phyloP scores from a whole-genome alignment of 2,329 filamentous ascomycete genomes.

The Blumeria hordei region DNA sequence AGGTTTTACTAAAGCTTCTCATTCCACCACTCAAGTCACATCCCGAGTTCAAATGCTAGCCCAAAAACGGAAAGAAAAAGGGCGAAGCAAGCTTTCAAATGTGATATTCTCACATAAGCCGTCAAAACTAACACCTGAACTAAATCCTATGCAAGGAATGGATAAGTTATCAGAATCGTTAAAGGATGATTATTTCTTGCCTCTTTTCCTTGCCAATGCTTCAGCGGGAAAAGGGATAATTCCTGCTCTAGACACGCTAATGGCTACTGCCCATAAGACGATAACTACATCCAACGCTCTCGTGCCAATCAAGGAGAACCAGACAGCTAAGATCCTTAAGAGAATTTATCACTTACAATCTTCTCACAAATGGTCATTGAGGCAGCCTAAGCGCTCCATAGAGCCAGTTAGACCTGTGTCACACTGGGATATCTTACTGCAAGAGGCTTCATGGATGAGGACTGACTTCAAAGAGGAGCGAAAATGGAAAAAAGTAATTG shows the following conservation, averaged over 20 bases:
- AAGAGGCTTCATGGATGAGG: conserved; percentile 95
- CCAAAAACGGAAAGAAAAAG: conserved; percentile 23
- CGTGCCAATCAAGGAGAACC: conserved; percentile 60
- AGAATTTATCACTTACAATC: conserved; percentile 81
- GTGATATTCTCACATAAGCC: conserved; percentile 55
- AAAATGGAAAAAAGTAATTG: conserved; percentile 74
- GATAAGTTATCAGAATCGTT: conserved; percentile 3
- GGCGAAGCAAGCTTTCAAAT: conserved; percentile 43
- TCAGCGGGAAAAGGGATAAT: conserved; percentile 36
- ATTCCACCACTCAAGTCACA: conserved; percentile 15
- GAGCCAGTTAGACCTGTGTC: conserved; percentile 56
- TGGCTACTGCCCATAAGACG: conserved; percentile 71
- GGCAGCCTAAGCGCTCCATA: conserved; percentile 62
- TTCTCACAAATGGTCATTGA: conserved; percentile 73
- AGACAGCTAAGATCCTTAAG: conserved; percentile 66
- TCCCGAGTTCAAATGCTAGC: conserved; percentile 11
- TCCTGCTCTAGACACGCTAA: conserved; percentile 42
- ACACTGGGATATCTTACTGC: conserved; percentile 67
- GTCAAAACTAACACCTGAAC: conserved; percentile 16
- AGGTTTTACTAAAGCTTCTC: conserved; percentile 8
- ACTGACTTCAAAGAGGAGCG: conserved; percentile 86
- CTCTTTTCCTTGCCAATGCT: conserved; percentile 30
- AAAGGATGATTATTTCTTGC: conserved; percentile 37
- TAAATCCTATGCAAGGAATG: conserved; percentile 1
- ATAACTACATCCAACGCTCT: conserved; percentile 68